phyloP scores from a whole-genome alignment of 2,329 filamentous ascomycete genomes.

The Trichophyton mentagrophytes region DNA sequence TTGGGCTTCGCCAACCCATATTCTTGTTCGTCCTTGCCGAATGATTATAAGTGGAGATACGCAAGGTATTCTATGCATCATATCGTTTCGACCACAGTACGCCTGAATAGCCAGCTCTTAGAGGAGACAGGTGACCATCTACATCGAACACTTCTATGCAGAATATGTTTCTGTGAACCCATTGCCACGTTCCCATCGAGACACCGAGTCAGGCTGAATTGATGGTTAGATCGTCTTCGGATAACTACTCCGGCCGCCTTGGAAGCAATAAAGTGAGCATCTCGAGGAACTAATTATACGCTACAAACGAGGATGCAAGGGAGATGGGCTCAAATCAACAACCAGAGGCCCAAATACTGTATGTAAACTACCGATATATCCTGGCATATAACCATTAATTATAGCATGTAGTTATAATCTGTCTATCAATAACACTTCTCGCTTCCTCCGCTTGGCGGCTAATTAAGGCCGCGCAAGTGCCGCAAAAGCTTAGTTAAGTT shows the following conservation, averaged over 20 bases:
- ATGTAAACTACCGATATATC: no score
- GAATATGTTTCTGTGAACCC: background rate
- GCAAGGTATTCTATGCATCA: background rate
- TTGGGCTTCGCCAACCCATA: conserved; percentile 10
- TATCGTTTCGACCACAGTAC: background rate
- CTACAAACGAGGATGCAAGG: no score
- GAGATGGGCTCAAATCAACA: no score
- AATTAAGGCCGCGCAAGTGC: background rate
- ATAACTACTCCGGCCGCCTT: no score
- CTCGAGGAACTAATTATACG: no score
- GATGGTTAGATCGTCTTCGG: no score
- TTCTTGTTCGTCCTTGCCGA: conserved; percentile 10
- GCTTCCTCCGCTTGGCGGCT: background rate
- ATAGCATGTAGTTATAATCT: background rate
- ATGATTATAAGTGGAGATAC: background rate
- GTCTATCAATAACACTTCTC: background rate
- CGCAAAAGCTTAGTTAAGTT: background rate
- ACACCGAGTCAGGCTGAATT: no score
- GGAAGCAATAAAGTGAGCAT: no score
- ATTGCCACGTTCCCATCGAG: background rate
- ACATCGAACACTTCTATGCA: background rate
- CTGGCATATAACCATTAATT: background rate
- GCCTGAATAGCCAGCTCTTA: background rate
- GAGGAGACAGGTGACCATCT: background rate
- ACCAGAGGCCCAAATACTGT: no score